Percentiles rank a stretch among this genome's conserved stretches.
Evolutionary conservation across 768 basidiomycete genomes (phyloP).

Genomic region (Pholiota microspora): DNA sequence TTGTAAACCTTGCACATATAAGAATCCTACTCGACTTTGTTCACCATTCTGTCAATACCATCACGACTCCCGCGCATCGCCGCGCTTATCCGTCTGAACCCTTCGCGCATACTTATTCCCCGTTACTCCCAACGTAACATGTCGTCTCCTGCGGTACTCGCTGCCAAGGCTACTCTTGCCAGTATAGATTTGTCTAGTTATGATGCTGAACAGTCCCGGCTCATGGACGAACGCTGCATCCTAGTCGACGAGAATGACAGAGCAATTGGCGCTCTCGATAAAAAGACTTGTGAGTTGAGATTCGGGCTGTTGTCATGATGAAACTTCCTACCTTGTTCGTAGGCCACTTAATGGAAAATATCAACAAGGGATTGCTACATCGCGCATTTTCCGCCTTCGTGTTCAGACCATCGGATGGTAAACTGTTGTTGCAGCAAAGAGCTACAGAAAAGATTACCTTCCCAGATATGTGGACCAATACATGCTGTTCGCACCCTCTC

Average conservation of each 20-base stretch:
- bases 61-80: slow-evolving; percentile 20
- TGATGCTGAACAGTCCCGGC: slow-evolving; percentile 87
- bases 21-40: slow-evolving; percentile 1
- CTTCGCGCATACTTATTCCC: neutral
- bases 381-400: slow-evolving; percentile 98
- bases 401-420: slow-evolving; percentile 92
- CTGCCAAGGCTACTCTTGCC: slow-evolving; percentile 63
- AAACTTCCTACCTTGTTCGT: slow-evolving; percentile 2
- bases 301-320: neutral
- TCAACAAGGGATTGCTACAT: slow-evolving; percentile 90
- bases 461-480: slow-evolving; percentile 99
- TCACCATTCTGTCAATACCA: slow-evolving; percentile 18
- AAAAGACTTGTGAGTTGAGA: slow-evolving; percentile 84
- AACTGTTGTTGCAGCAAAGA: slow-evolving; percentile 89
- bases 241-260: slow-evolving; percentile 87
- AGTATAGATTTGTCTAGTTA: slow-evolving; percentile 79
- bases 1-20: neutral
- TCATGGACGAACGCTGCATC: slow-evolving; percentile 97
- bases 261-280: slow-evolving; percentile 84
- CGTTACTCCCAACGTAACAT: slow-evolving; percentile 26
- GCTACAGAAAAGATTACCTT: slow-evolving; percentile 99
- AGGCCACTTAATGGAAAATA: slow-evolving; percentile 99
- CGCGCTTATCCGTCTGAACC: slow-evolving; percentile 13
- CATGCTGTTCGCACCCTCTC: slow-evolving; percentile 96
- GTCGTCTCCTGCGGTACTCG: slow-evolving; percentile 60